phyloP scores from a whole-genome alignment of 2,329 filamentous ascomycete species.

The Aspergillus udagawae region DNA sequence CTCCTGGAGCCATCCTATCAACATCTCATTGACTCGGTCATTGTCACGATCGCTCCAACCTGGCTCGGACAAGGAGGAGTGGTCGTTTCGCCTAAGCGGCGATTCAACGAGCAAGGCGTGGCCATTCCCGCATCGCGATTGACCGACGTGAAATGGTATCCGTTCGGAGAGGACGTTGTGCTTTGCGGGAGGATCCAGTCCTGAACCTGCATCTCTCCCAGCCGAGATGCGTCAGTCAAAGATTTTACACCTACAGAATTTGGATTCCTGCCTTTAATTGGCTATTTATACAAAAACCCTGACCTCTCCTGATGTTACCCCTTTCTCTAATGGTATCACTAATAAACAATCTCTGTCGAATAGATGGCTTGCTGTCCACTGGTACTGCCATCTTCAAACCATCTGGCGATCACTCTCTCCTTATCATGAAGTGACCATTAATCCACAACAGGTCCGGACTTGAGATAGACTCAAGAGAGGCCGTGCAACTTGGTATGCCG shows the following conservation, averaged over 20 bases:
- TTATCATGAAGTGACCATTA: constrained; percentile 34
- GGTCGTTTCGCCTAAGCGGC: constrained; percentile 65
- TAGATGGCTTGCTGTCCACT: no score
- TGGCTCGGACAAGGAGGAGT: constrained; percentile 82
- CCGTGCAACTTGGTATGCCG: background rate
- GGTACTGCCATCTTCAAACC: no score
- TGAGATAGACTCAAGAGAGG: constrained; percentile 18
- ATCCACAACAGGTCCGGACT: constrained; percentile 20
- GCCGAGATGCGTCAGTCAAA: constrained; percentile 44
- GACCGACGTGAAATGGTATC: constrained; percentile 65
- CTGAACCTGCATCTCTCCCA: constrained; percentile 14
- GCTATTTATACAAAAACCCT: constrained; percentile 30
- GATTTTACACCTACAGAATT: constrained; percentile 21
- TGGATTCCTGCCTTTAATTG: constrained; percentile 42
- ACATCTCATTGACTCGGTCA: constrained; percentile 64
- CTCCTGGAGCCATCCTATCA: constrained; percentile 59
- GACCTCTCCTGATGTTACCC: no score
- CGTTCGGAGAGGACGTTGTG: constrained; percentile 75
- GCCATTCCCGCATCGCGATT: constrained; percentile 58
- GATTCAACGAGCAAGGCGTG: constrained; percentile 46
- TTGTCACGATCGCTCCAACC: constrained; percentile 82
- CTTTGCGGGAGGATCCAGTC: constrained; percentile 61
- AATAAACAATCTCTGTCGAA: no score
- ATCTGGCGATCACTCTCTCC: constrained; percentile 16
- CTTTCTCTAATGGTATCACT: no score